phyloP scores from a whole-genome alignment of 768 basidiomycete species.

The Boletus reticuloceps region DNA sequence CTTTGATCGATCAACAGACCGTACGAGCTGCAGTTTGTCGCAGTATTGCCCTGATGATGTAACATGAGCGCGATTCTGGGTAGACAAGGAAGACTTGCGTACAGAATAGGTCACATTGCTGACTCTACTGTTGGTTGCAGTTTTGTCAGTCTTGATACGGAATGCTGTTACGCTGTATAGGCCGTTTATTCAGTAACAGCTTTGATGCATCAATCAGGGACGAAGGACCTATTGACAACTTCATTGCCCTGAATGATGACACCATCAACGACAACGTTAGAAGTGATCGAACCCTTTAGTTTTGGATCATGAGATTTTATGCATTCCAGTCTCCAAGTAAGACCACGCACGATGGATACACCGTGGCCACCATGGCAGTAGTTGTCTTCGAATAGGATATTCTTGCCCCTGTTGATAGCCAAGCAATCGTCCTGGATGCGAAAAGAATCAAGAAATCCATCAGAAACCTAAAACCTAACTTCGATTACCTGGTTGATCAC shows the following conservation, averaged over 20 bases:
- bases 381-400: constrained; percentile 50
- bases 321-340: not conserved
- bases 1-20: constrained; percentile 65
- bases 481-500: constrained; percentile 26
- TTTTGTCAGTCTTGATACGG: constrained; percentile 56
- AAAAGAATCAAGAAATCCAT: not conserved
- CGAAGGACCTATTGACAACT: constrained; percentile 49
- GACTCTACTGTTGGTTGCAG: constrained; percentile 47
- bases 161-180: constrained; percentile 50
- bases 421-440: constrained; percentile 60
- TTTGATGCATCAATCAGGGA: not conserved
- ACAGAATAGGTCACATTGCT: constrained; percentile 49
- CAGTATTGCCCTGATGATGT: constrained; percentile 48
- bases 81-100: constrained; percentile 4
- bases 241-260: constrained; percentile 51
- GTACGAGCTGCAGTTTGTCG: constrained; percentile 44
- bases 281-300: constrained; percentile 52
- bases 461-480: not conserved
- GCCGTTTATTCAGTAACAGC: not conserved
- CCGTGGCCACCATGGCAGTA: constrained; percentile 61
- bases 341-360: constrained; percentile 45
- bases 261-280: constrained; percentile 43
- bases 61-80: not conserved
- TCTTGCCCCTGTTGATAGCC: constrained; percentile 45
- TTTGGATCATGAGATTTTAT: not conserved